phyloP scores from a whole-genome alignment of 805 yeast species.

The Aciculoconidium aculeatum region DNA sequence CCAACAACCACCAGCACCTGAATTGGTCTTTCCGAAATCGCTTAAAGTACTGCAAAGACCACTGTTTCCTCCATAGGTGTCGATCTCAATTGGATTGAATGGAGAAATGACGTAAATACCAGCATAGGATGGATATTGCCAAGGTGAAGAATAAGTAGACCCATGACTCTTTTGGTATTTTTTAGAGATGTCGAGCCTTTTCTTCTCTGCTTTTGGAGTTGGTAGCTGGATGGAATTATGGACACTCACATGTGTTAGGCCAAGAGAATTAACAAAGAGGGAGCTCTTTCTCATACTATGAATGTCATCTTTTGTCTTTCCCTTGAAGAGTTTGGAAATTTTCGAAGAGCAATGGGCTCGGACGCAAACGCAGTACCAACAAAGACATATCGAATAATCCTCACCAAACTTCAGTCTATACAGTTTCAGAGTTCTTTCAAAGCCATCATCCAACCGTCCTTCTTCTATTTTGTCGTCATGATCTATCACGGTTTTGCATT shows the following conservation, averaged over 20 bases:
- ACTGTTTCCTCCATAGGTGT: slow-evolving; percentile 3
- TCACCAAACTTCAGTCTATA: slow-evolving; percentile 12
- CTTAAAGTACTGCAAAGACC: slow-evolving; percentile 7
- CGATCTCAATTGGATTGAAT: background rate
- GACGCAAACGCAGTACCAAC: slow-evolving; percentile 11
- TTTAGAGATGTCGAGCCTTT: background rate
- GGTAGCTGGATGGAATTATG: slow-evolving; percentile 4
- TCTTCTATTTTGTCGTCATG: slow-evolving; percentile 23
- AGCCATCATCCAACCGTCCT: slow-evolving; percentile 12
- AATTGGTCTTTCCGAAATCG: slow-evolving; percentile 2
- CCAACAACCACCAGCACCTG: slow-evolving; percentile 5
- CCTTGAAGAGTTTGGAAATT: too few species aligned
- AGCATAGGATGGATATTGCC: slow-evolving; percentile 5
- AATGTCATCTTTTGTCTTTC: too few species aligned
- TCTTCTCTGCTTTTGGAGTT: background rate
- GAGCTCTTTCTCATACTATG: too few species aligned
- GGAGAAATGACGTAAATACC: slow-evolving; percentile 10
- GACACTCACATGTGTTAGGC: slow-evolving; percentile 4
- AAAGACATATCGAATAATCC: slow-evolving; percentile 18
- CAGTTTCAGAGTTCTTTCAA: slow-evolving; percentile 12
- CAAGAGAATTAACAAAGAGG: background rate
- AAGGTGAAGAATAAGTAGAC: background rate
- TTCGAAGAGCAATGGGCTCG: slow-evolving; percentile 4
- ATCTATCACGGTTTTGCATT: slow-evolving; percentile 10
- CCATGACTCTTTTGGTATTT: slow-evolving; percentile 3